phyloP scores from a whole-genome alignment of 371 early-diverging fungal genomes.

The Saksenaea oblongispora region DNA sequence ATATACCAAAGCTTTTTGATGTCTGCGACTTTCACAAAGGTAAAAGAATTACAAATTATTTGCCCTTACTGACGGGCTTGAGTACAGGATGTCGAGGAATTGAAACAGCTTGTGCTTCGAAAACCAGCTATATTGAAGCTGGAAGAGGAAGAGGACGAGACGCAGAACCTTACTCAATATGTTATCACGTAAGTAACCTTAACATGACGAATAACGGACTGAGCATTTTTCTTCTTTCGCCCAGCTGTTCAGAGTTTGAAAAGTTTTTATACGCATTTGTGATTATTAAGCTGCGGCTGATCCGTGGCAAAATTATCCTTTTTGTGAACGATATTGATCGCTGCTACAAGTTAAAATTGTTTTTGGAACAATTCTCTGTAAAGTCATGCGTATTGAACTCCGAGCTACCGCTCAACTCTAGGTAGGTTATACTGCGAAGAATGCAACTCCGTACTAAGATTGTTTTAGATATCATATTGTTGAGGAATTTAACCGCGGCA shows the following conservation, averaged over 20 bases:
- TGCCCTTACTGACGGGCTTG: neutral
- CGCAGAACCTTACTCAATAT: constrained; percentile 75
- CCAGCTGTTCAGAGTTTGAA: constrained; percentile 76
- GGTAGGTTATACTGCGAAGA: neutral
- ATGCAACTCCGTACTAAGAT: neutral
- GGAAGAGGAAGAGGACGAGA: constrained; percentile 74
- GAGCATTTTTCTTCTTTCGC: neutral
- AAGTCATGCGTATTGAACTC: constrained; percentile 90
- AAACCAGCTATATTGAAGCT: constrained; percentile 84
- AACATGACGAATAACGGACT: neutral
- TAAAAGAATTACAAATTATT: constrained; percentile 6
- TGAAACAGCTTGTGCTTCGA: constrained; percentile 82
- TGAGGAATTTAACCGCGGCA: constrained; percentile 96
- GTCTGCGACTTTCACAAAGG: constrained; percentile 84
- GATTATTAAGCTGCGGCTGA: constrained; percentile 85
- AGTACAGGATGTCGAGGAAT: constrained; percentile 72
- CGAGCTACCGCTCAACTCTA: constrained; percentile 90
- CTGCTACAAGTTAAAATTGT: constrained; percentile 90
- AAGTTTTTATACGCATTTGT: constrained; percentile 91
- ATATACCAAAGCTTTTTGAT: constrained; percentile 88
- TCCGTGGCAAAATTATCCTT: constrained; percentile 88
- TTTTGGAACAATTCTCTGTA: constrained; percentile 95
- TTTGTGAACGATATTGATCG: constrained; percentile 95
- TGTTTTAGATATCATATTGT: constrained; percentile 83
- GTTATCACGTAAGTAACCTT: constrained; percentile 50